Evolutionary conservation across 2,329 filamentous ascomycete species (phyloP), one percentile per base, ranked within the genome.

Genomic region (Fusarium caatingaense): DNA sequence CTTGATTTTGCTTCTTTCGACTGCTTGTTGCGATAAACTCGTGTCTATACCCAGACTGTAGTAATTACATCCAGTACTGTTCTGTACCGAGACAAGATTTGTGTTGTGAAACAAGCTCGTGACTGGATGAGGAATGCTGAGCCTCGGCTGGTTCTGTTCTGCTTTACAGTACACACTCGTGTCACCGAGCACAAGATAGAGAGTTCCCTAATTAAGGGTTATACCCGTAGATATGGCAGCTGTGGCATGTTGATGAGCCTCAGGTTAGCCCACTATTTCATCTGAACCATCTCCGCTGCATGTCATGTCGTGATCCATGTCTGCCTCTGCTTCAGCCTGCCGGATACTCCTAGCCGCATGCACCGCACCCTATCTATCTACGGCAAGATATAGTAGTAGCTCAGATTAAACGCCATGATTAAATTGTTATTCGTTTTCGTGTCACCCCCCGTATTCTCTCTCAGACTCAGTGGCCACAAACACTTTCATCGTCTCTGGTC

Each of bases 241-340:
- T 30, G 61, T 69, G 66, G 66, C 56, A 66, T 66, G 66, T 66
- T 66, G 32, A 66, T 58, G 34, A 69, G 41, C 41, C 28, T 42
- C 41, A 27, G 11, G 37, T 69, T 66, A 56, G 66, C 66, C 66
- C 66, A 69, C 42, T 32, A 41, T 41, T 44, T 23, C 28, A 48
- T 53, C 42, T 49, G 46, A 41, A 44, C 49, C 47, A 34, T 23
- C 16, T 37, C 34, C 34, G 34, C 54, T 64, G 30, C 32, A 12
- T 42, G 16, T 11, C 34, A 42, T 55, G 32, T 57, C 30, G n/a
- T 54, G 63, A 55, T 37, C 32, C 32, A 34, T 34, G 9, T 34
- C 32, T 37, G 18, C 34, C 32, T 34, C 16, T 69, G 40, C 12
- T 21, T 55, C 10, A 37, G 21, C 32, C 49, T 51, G 49, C 49